Base-by-base conservation (phyloP, 1,139 yeast genomes). In the Arxiozyma heterogenica region DNA sequence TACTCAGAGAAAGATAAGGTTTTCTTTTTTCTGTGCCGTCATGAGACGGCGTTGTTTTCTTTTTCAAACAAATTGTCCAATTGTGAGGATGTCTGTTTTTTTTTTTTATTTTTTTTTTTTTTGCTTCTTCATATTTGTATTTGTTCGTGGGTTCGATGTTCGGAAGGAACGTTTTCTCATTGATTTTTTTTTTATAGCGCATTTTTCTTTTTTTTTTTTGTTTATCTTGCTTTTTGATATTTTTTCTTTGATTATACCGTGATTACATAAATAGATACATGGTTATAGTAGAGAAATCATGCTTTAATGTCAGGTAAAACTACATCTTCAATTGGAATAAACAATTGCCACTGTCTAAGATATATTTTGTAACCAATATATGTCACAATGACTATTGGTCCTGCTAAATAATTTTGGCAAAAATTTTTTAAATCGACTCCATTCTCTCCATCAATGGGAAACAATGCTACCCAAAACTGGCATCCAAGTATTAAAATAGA, bases 401-500 rank as follows among this genome's bases (percentile, higher is more conserved):
- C 74, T 52, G 83, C 80, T 59, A 81, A 66, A 64, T 80, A 80
- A 44, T 73, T 65, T 66, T 72, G 70, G 72, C 81, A 81, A 79
- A 81, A 59, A 55, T 60, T 21, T 60, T 58, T 41, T 67, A 84
- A 83, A 66, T 71, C 72, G 51, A 83, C 76, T 38, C 61, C 52
- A 8, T 71, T 79, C 18, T 54, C 48, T 17, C 58, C 59, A n/a
- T 83, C 84, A 55, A 84, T 66, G 53, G 93, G 93, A 72, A 73
- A 83, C 52, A 85, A 71, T 2, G 90, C 88, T 51, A 82, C 75
- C 88, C 89, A 83, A 71, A 85, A 82, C 73, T 87, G 94, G 39
- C 89, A 87, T 56, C 81, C 71, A 55, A 89, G 72, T 54, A 87
- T 82, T 58, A 83, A 74, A 45, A 78, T 57, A 66, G 83, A 83